Evolutionary conservation across 73 alveolate genomes (phyloP).

Genomic region (Breviolum minutum): DNA sequence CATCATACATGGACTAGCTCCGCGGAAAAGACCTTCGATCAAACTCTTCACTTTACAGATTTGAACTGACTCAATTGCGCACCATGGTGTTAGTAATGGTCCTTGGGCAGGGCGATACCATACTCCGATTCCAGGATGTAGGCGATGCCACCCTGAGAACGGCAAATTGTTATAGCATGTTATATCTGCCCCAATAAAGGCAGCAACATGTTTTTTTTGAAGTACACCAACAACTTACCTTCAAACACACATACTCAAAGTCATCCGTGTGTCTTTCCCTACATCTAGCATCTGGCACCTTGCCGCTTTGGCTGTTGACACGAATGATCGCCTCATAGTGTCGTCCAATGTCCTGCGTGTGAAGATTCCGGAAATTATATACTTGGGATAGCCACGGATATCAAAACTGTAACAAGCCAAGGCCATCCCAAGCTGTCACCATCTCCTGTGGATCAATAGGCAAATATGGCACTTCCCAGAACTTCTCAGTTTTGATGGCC

Average conservation of each 20-base stretch:
- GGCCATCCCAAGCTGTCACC: neutral
- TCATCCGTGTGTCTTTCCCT: neutral
- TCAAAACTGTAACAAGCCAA: neutral
- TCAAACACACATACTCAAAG: neutral
- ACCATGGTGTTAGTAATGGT: neutral
- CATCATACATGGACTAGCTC: no score
- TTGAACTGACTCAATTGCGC: no score
- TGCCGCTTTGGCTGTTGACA: constrained; percentile 93
- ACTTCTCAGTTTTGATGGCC: constrained; percentile 53
- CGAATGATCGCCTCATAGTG: constrained; percentile 95
- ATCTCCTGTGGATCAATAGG: constrained; percentile 89
- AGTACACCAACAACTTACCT: neutral
- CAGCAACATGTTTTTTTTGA: neutral
- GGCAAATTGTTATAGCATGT: neutral
- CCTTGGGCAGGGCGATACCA: constrained; percentile 94
- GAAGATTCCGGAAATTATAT: neutral
- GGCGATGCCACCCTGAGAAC: constrained; percentile 93
- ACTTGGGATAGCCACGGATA: no score
- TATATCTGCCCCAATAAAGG: neutral
- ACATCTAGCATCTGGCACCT: neutral
- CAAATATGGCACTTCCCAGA: constrained; percentile 95
- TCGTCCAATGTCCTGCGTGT: constrained; percentile 74
- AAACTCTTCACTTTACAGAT: no score
- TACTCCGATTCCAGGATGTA: constrained; percentile 91
- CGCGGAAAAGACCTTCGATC: neutral